Evolutionary conservation across 2,329 filamentous ascomycete species (phyloP).

Genomic region (Fusarium sp.): DNA sequence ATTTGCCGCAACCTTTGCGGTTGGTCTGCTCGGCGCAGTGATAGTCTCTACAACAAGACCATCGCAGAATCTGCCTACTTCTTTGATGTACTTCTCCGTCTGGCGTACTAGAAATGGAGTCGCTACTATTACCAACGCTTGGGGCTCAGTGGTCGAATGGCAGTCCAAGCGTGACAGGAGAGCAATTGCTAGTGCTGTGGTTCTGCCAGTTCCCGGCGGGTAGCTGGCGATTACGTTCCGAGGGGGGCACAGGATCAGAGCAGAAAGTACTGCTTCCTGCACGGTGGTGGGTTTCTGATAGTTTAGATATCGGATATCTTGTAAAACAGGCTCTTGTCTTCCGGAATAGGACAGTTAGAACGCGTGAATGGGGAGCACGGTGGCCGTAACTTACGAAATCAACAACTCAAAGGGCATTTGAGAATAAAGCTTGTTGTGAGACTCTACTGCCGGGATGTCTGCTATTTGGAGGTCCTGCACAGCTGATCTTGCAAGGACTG

Average conservation of each 20-base stretch:
- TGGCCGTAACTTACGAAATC: not conserved
- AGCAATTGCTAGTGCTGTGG: not conserved
- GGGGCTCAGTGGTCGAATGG: not conserved
- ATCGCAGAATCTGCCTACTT: not conserved
- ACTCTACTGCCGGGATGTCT: fast-evolving
- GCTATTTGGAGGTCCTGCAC: fast-evolving
- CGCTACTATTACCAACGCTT: not conserved
- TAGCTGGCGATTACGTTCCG: not conserved
- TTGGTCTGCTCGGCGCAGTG: not conserved
- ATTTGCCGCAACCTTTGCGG: not conserved
- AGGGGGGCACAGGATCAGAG: fast-evolving
- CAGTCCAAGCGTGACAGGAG: not conserved
- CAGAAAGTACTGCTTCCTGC: not conserved
- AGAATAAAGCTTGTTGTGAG: not conserved
- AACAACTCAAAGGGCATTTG: not conserved
- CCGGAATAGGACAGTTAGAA: not conserved
- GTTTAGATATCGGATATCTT: not conserved
- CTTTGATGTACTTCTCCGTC: not conserved
- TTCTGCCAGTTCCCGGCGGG: not conserved
- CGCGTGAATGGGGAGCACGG: not conserved
- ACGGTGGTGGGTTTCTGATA: not conserved
- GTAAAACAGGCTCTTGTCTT: not conserved
- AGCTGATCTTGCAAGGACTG: fast-evolving
- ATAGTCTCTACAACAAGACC: not conserved
- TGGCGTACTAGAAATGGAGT: not conserved